Evolutionary conservation across 2,329 filamentous ascomycete species (phyloP), one percentile per base, ranked within the genome.

Genomic region (Seiridium unicorne): DNA sequence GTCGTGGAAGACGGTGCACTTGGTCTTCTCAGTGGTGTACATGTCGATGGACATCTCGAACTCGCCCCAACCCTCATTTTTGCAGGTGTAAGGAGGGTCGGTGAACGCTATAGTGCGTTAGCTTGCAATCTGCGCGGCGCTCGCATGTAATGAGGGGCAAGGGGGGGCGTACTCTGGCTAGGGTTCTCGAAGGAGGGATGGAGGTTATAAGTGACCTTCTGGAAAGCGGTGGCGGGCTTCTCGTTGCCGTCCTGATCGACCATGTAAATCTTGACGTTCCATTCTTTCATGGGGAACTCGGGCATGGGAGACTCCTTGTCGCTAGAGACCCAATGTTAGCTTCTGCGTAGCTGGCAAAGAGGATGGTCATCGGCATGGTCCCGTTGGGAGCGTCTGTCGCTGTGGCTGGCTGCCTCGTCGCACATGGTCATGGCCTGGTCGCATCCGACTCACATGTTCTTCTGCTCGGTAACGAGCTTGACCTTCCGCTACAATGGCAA

Each of bases 61-160:
- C 79, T 98, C 95, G 71, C 95, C 95, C 95, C 95, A 99, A 67
- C 95, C 95, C 77, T 97, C 91, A 77, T 99, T 96, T 64, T 87
- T 82, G 76, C 96, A 96, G 65, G 84, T 84, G 79, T 98, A 99
- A 0, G 95, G 95, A 0, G 93, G 86, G 65, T 90, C 89, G 72
- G 88, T 89, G 79, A 97, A 90, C 32, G 86, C 91, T 95, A 35
- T 31, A 1, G 44, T 10, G 48, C 13, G 18, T 26, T 26, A 26
- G 18, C 18, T 26, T 26, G 18, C 18, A 26, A 26, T 26, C 18
- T 26, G 18, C 18, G 18, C 18, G 18, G 18, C 18, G 18, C 18
- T 26, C 18, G 18, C 18, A 26, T 26, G 18, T 26, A 26, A 26
- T 2, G 18, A 26, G 18, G 18, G 18, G 18, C 3, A 49, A 26